Evolutionary conservation across 192 early-diverging fungal species (phyloP), one percentile per base, ranked within the genome.

Genomic region (Mycoemilia scoparia): DNA sequence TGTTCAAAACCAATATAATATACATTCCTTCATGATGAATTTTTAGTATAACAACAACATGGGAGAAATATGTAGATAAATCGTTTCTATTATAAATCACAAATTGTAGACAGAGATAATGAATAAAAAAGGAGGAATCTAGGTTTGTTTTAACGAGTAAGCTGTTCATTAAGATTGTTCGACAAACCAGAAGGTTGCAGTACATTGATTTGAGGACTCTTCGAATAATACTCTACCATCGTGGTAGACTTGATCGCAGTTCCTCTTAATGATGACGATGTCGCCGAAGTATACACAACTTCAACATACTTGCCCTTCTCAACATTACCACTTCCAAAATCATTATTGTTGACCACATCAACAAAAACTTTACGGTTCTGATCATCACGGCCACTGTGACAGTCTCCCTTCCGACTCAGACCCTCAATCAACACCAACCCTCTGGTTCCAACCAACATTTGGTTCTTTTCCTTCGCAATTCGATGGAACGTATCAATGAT

Each of bases 281-380:
- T 39, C n/a, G 54, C 46, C 4, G 49, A 16, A 28, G 34, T 36
- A n/a, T 57, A 37, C 31, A 19, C 43, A 22, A 53, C 60, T 3
- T 43, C 39, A 46, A 57, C 46, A 19, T 64, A 64, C 24, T 57
- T 41, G 33, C 60, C 60, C 0, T 46, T 43, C 19, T 32, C 20
- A 21, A 54, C 24, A n/a, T 16, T 16, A 20, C 43, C 34, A 8
- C 16, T 23, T 2, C 20, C 19, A n/a, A n/a, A n/a, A n/a, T n/a
- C n/a, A n/a, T n/a, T n/a, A n/a, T n/a, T n/a, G n/a, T n/a, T n/a
- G n/a, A 53, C 42, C 15, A 51, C 28, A n/a, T 50, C 29, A 33
- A 81, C 45, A 24, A 76, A 72, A 18, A 74, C 66, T 51, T 76
- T 78, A 45, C 69, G 71, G 3, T 70, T 73, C 32, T 71, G 68